Evolutionary conservation across 2,329 filamentous ascomycete genomes (phyloP), one percentile per base, ranked within the genome.

Genomic region (Colletotrichum coccodes): DNA sequence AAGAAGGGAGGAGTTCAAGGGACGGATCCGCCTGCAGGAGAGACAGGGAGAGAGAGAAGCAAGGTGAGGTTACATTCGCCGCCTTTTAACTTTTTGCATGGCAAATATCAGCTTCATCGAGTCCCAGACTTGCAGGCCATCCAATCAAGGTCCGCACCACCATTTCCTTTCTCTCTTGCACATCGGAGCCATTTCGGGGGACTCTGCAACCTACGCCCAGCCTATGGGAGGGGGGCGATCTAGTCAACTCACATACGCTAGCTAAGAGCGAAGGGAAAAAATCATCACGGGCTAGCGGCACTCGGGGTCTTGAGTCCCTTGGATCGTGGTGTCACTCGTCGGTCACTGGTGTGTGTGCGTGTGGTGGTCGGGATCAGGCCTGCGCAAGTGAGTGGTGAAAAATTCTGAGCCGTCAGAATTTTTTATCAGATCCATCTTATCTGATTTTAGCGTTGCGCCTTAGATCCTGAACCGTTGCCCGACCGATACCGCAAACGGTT

Each of bases 371-470:
- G 62, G 56, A 38, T 53, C 21, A 61, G 42, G 64, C 49, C 9
- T 34, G 60, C 40, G 14, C 32, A 52, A 32, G 50, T 9, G 30
- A 34, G 14, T 16, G 18, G 6, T 2, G 12, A 34, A 21, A 40
- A 63, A 8, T 28, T 16, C 23, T 14, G 5, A 12, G 12, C 57
- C 42, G 1, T 59, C 60, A 46, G 53, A 64, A 32, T n/a, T 42
- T 63, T 57, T 69, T 68, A 69, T 69, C 66, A 69, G 66, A 69
- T 69, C 66, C 66, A 69, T 69, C 61, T 65, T 63, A 69, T 69
- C 64, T 66, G 61, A 69, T 54, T 42, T 30, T 66, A 60, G 66
- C 49, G 66, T 26, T 14, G n/a, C 54, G 47, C 26, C 46, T 52
- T 16, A 9, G 34, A 36, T 52, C 53, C 38, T 34, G 23, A 64